A percentile compares a stretch with the other conserved stretches of the same genome.
Evolutionary conservation across 2,329 filamentous ascomycete genomes (phyloP).

Genomic region (Penicillium sp.): DNA sequence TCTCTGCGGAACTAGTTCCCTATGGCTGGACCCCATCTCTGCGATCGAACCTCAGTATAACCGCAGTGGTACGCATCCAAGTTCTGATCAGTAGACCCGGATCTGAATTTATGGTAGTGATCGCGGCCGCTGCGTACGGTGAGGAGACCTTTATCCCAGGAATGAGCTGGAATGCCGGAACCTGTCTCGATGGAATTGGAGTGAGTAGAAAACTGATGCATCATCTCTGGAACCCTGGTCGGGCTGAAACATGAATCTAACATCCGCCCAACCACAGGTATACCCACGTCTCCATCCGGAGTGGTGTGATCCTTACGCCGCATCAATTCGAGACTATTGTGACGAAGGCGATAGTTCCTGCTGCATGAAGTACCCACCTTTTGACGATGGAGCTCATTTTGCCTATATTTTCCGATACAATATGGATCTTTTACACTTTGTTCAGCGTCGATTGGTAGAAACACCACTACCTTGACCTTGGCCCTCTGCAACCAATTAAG

Average conservation of each 20-base stretch:
- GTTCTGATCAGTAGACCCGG: neutral
- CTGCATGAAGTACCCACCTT: slow-evolving; percentile 3
- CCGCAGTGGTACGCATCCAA: slow-evolving; percentile 10
- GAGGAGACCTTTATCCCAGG: slow-evolving; percentile 21
- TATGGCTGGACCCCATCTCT: slow-evolving; percentile 14
- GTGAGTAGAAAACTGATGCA: slow-evolving; percentile 9
- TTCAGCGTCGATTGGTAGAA: slow-evolving; percentile 9
- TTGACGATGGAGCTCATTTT: slow-evolving; percentile 5
- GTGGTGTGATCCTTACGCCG: slow-evolving; percentile 9
- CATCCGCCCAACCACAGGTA: slow-evolving; percentile 2
- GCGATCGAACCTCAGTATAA: slow-evolving; percentile 15
- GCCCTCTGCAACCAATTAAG: neutral
- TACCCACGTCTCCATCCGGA: slow-evolving; percentile 20
- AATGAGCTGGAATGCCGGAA: slow-evolving; percentile 17
- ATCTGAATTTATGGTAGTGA: slow-evolving; percentile 7
- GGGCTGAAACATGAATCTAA: neutral
- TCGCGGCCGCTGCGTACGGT: slow-evolving; percentile 22
- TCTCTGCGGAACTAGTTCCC: slow-evolving; percentile 24
- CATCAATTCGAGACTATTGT: slow-evolving; percentile 13
- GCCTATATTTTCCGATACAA: slow-evolving; percentile 18
- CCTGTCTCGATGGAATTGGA: slow-evolving; percentile 18
- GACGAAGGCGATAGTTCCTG: slow-evolving; percentile 12
- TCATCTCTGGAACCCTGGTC: neutral
- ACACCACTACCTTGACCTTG: neutral
- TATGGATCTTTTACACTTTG: slow-evolving; percentile 13